Evolutionary conservation across 2,329 filamentous ascomycete genomes (phyloP).

Genomic region (Thermomyces lanuginosus): DNA sequence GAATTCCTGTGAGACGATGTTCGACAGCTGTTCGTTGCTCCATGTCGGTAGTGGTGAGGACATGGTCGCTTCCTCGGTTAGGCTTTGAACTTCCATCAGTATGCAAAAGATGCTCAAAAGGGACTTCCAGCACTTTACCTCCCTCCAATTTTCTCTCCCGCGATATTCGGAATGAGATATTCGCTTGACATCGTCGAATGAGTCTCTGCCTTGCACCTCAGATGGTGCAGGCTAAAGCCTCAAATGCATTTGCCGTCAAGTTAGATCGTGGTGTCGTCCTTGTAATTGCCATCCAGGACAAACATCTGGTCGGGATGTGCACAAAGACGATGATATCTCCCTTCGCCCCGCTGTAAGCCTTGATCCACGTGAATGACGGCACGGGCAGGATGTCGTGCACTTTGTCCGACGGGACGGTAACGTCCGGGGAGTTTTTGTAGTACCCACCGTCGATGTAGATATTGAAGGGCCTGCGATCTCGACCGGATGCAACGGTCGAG

Average conservation of each 20-base stretch:
- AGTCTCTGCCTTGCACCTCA: slow-evolving; percentile 17
- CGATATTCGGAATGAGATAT: slow-evolving; percentile 15
- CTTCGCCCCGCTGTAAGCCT: slow-evolving; percentile 9
- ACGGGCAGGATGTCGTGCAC: slow-evolving; percentile 21
- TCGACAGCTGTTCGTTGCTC: too few species aligned
- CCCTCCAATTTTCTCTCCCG: slow-evolving; percentile 20
- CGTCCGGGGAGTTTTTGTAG: slow-evolving; percentile 9
- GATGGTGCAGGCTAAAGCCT: slow-evolving; percentile 25
- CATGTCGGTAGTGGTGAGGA: too few species aligned
- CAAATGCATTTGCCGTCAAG: slow-evolving; percentile 38
- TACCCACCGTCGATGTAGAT: slow-evolving; percentile 23
- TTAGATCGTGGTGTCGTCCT: slow-evolving; percentile 21
- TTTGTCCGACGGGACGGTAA: slow-evolving; percentile 15
- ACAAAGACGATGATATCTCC: slow-evolving; percentile 13
- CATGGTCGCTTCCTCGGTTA: too few species aligned
- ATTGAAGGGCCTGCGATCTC: slow-evolving; percentile 22
- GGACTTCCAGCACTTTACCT: slow-evolving; percentile 15
- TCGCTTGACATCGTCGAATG: slow-evolving; percentile 15
- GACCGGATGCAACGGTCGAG: slow-evolving; percentile 23
- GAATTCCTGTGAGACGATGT: too few species aligned
- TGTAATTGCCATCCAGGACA: slow-evolving; percentile 19
- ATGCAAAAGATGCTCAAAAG: too few species aligned
- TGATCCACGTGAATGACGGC: slow-evolving; percentile 20
- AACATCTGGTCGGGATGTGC: slow-evolving; percentile 35
- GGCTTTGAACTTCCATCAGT: too few species aligned